phyloP scores from a whole-genome alignment of 1,139 yeast genomes.

The Protomyces inundatus region DNA sequence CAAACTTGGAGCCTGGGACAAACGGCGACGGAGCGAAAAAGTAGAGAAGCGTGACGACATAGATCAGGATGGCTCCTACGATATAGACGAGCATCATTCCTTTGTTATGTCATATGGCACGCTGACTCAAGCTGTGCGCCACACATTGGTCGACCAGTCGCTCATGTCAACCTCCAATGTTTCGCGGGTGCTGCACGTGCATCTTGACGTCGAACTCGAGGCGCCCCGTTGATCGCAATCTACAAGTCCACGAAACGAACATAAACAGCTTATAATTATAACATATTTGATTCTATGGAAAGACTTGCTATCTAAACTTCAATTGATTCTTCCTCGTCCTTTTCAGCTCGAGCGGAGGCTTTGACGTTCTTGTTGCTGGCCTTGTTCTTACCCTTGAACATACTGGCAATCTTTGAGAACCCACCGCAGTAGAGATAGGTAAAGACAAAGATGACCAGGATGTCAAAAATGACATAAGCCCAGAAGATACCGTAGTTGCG shows the following conservation, averaged over 20 bases:
- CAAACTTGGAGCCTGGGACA: constrained; percentile 18
- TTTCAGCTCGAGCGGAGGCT: too few relatives aligned
- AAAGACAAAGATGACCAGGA: constrained; percentile 30
- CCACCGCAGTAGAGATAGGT: constrained; percentile 20
- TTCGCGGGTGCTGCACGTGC: too few relatives aligned
- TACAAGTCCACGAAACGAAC: too few relatives aligned
- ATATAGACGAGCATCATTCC: constrained; percentile 3
- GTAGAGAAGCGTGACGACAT: constrained; percentile 15
- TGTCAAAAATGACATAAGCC: constrained; percentile 47
- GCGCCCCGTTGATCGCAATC: too few relatives aligned
- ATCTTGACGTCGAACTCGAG: too few relatives aligned
- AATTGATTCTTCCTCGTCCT: not conserved
- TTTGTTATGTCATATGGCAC: too few relatives aligned
- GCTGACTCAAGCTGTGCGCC: too few relatives aligned
- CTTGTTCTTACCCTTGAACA: not conserved
- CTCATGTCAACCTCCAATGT: too few relatives aligned
- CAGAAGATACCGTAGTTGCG: constrained; percentile 55
- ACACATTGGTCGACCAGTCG: too few relatives aligned
- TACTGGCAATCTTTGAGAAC: not conserved
- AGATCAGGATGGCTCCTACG: constrained; percentile 4
- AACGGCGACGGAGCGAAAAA: constrained; percentile 20
- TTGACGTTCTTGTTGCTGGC: not conserved
- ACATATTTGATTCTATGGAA: too few relatives aligned
- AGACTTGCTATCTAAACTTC: not conserved
- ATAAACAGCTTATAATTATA: too few relatives aligned